Evolutionary conservation across 305 asterid genomes (phyloP).

Genomic region (Fraxinus sp.): DNA sequence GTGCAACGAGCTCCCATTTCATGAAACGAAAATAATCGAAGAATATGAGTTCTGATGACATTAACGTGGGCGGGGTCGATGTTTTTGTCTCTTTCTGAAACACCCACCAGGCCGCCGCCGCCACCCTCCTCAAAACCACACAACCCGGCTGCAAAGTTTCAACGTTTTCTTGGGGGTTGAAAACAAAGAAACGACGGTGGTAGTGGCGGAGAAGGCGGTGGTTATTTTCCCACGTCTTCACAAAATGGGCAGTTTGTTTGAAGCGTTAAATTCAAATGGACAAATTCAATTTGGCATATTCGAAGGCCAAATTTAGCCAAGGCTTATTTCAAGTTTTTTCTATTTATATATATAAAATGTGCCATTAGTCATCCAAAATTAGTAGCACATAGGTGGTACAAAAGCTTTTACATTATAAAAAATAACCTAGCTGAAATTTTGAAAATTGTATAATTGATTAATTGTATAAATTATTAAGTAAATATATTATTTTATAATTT

Average conservation of each 20-base stretch:
- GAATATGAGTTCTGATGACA: background rate
- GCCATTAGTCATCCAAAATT: background rate
- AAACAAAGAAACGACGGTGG: background rate
- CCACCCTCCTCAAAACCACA: background rate
- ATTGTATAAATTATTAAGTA: no score
- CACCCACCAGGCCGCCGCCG: background rate
- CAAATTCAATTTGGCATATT: background rate
- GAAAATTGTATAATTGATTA: no score
- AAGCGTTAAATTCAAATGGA: background rate
- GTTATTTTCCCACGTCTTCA: background rate
- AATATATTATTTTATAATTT: no score
- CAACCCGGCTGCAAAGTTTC: background rate
- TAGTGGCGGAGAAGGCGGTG: background rate
- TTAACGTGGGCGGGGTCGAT: background rate
- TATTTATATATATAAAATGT: background rate
- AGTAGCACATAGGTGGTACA: background rate
- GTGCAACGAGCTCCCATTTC: slow-evolving; percentile 54
- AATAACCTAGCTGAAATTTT: no score
- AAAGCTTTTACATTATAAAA: no score
- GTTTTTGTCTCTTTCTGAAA: background rate
- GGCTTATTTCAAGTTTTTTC: background rate
- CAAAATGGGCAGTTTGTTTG: background rate
- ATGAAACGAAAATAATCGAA: background rate
- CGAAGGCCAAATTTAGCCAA: background rate
- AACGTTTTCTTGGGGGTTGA: background rate